phyloP scores from a whole-genome alignment of 1,284 basidiomycete species.

The Xanthoconium separans region DNA sequence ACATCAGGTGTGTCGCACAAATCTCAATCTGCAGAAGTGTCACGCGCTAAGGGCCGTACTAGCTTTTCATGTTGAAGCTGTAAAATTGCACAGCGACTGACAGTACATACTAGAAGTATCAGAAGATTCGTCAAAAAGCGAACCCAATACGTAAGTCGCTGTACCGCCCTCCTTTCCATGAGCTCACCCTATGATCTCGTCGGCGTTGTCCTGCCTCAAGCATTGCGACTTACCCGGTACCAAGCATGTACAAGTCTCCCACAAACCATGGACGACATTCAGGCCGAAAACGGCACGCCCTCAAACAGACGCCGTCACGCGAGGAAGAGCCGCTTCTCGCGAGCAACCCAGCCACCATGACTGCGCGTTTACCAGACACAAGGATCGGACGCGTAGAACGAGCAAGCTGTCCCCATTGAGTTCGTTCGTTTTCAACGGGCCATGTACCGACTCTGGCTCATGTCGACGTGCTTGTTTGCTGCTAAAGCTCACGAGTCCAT shows the following conservation, averaged over 20 bases:
- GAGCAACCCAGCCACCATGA: slow-evolving; percentile 22
- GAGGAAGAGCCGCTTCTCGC: slow-evolving; percentile 23
- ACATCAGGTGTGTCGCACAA: too few relatives aligned
- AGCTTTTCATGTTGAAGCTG: too few relatives aligned
- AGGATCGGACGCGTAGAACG: slow-evolving; percentile 25
- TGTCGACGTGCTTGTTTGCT: slow-evolving; percentile 6
- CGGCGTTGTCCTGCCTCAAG: slow-evolving; percentile 8
- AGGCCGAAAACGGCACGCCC: slow-evolving; percentile 1
- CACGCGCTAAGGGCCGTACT: too few relatives aligned
- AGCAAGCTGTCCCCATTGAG: slow-evolving; percentile 29
- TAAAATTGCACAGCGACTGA: too few relatives aligned
- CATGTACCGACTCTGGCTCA: slow-evolving; percentile 33
- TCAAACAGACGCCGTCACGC: slow-evolving; percentile 15
- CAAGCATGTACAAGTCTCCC: slow-evolving; percentile 1
- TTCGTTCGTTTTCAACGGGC: slow-evolving; percentile 33
- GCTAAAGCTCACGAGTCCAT: neutral
- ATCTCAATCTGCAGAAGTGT: too few relatives aligned
- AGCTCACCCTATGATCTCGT: slow-evolving; percentile 7
- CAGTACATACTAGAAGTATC: too few relatives aligned
- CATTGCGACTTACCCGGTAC: slow-evolving; percentile 11
- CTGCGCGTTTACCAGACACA: slow-evolving; percentile 24
- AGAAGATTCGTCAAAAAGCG: too few relatives aligned
- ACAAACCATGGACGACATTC: neutral
- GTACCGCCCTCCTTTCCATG: neutral
- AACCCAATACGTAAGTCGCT: too few relatives aligned